Evolutionary conservation across 306 rosid species (phyloP).

Genomic region (Albizia julibrissin): DNA sequence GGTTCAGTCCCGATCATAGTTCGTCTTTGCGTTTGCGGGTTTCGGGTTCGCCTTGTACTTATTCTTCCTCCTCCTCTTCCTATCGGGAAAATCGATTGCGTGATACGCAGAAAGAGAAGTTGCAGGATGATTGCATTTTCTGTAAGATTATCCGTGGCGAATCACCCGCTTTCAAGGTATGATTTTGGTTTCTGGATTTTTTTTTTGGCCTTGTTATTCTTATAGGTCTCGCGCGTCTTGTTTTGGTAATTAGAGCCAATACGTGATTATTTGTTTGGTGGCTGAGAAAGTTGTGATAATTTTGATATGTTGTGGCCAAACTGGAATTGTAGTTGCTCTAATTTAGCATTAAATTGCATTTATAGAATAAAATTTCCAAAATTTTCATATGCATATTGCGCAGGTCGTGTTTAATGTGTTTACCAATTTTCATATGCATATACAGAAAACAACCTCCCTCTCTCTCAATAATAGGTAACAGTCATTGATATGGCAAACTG

Average conservation of each 20-base stretch:
- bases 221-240: background rate
- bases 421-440: background rate
- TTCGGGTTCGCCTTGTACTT: constrained; percentile 36
- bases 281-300: constrained; percentile 5
- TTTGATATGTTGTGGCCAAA: background rate
- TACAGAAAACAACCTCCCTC: background rate
- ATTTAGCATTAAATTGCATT: background rate
- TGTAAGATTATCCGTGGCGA: constrained; percentile 74
- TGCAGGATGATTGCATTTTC: constrained; percentile 63
- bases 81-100: background rate
- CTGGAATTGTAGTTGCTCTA: background rate
- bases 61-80: constrained; percentile 26
- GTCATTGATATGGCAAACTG: background rate
- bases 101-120: constrained; percentile 22
- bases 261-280: constrained; percentile 13
- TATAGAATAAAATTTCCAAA: background rate
- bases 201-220: background rate
- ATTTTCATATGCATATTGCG: background rate
- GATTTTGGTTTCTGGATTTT: background rate
- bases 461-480: background rate
- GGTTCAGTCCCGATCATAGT: constrained; percentile 11
- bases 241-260: background rate
- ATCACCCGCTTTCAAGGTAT: constrained; percentile 70
- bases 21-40: background rate
- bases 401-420: background rate